Evolutionary conservation across 225 moss, liverwort and hornwort genomes (phyloP).

Genomic region (Marchantia paleacea): DNA sequence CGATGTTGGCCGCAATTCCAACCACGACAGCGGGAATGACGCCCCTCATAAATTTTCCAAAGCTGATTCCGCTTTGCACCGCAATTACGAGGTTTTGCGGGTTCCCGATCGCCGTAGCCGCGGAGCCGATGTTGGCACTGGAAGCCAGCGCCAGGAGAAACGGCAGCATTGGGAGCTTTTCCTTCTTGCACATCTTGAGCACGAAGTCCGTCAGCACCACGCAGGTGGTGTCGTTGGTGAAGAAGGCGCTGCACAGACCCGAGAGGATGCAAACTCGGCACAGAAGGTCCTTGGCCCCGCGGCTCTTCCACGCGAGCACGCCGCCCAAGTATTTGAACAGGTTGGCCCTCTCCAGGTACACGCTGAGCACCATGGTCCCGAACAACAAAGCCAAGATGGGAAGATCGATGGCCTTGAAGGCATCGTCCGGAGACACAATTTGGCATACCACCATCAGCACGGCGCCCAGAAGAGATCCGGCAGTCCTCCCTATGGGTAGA

Average conservation of each 20-base stretch:
- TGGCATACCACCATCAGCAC: slow-evolving; percentile 73
- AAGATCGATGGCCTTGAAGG: slow-evolving; percentile 71
- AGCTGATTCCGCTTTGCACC: slow-evolving; percentile 56
- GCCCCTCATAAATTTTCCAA: slow-evolving; percentile 67
- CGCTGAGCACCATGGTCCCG: slow-evolving; percentile 83
- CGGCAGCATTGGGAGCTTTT: slow-evolving; percentile 53
- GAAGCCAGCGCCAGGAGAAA: slow-evolving; percentile 75
- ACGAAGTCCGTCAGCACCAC: slow-evolving; percentile 77
- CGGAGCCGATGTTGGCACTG: slow-evolving; percentile 90
- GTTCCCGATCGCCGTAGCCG: slow-evolving; percentile 80
- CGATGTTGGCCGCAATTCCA: slow-evolving; percentile 64
- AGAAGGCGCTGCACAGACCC: slow-evolving; percentile 76
- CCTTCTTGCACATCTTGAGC: slow-evolving; percentile 56
- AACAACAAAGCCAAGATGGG: slow-evolving; percentile 74
- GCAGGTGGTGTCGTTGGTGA: slow-evolving; percentile 93
- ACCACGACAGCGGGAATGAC: slow-evolving; percentile 60
- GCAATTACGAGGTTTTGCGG: slow-evolving; percentile 96
- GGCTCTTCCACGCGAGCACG: slow-evolving; percentile 58
- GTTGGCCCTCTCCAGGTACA: slow-evolving; percentile 57
- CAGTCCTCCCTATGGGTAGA: slow-evolving; percentile 79
- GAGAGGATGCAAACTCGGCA: slow-evolving; percentile 62
- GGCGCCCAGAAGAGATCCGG: slow-evolving; percentile 77
- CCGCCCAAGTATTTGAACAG: slow-evolving; percentile 56
- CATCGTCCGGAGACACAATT: slow-evolving; percentile 49
- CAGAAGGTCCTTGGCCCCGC: slow-evolving; percentile 66